phyloP scores from a whole-genome alignment of 129 eudicot species.

The Dittrichia graveolens region DNA sequence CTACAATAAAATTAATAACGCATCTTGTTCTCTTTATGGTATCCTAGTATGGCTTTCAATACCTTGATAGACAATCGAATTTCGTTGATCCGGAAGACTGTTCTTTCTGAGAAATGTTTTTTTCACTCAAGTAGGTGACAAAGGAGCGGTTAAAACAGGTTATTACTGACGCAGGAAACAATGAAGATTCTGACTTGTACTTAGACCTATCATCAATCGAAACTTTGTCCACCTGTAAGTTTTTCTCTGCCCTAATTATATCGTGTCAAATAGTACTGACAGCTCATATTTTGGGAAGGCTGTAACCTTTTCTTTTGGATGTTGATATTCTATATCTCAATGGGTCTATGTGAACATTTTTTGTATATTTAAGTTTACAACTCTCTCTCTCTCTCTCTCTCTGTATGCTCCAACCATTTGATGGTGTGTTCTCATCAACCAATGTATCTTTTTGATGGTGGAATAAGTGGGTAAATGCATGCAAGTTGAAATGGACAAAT shows the following conservation, averaged over 20 bases:
- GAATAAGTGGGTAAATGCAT: no score
- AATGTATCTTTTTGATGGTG: no score
- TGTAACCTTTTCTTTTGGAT: not conserved
- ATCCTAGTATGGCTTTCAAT: constrained; percentile 7
- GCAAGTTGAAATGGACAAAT: no score
- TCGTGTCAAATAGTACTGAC: not conserved
- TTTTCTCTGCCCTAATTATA: constrained; percentile 19
- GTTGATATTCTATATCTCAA: not conserved
- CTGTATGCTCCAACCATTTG: no score
- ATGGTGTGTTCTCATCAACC: no score
- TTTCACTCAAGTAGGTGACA: constrained; percentile 62
- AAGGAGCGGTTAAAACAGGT: constrained; percentile 84
- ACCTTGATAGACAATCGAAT: constrained; percentile 6
- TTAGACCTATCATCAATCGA: constrained; percentile 62
- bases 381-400: not conserved
- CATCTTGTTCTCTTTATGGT: constrained; percentile 5
- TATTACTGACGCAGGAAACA: constrained; percentile 79
- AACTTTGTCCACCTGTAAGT: constrained; percentile 59
- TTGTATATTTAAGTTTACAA: not conserved
- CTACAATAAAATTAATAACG: not conserved
- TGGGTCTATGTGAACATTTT: constrained; percentile 9
- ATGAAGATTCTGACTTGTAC: constrained; percentile 49
- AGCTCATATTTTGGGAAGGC: constrained; percentile 15
- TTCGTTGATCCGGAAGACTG: not conserved
- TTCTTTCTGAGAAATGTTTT: constrained; percentile 35